Percentiles rank a stretch among this genome's conserved stretches.
Conservation (phyloP, 495 filamentous ascomycete species). For the Talaromyces borbonicus region DNA sequence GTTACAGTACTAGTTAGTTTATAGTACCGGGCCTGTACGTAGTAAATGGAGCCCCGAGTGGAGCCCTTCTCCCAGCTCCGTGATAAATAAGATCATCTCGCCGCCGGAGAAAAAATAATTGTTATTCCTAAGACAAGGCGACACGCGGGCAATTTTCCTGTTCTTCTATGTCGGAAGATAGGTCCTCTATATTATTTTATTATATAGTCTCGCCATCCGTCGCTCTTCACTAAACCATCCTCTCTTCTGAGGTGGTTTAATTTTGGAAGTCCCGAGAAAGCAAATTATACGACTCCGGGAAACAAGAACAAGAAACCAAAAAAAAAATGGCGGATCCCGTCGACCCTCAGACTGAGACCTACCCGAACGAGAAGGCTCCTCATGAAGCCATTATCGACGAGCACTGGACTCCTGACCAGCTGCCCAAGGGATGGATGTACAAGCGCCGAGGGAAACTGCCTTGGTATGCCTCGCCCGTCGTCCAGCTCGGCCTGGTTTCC, state of each 20-base stretch:
- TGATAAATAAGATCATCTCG: slow-evolving; percentile 1
- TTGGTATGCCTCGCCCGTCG: slow-evolving; percentile 67
- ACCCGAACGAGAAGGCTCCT: neutral
- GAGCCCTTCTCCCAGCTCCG: neutral
- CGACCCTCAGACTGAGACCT: neutral
- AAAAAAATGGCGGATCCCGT: neutral
- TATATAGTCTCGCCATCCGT: neutral
- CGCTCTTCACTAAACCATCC: neutral
- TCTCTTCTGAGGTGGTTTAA: neutral
- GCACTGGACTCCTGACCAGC: slow-evolving; percentile 4
- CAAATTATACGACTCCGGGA: too few species aligned
- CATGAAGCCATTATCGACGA: neutral
- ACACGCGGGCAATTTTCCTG: too few species aligned
- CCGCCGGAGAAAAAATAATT: neutral
- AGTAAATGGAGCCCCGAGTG: too few species aligned
- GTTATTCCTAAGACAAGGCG: too few species aligned
- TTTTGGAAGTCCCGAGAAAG: too few species aligned
- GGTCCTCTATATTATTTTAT: too few species aligned
- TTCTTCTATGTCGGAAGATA: too few species aligned
- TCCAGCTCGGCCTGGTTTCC: slow-evolving; percentile 36
- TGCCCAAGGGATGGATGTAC: slow-evolving; percentile 38
- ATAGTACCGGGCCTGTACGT: too few species aligned
- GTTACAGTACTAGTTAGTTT: too few species aligned
- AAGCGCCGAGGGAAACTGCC: slow-evolving; percentile 37
- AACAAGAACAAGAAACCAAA: too few species aligned